Evolutionary conservation across 306 rosid species (phyloP).

Genomic region (Lablab purpureus): DNA sequence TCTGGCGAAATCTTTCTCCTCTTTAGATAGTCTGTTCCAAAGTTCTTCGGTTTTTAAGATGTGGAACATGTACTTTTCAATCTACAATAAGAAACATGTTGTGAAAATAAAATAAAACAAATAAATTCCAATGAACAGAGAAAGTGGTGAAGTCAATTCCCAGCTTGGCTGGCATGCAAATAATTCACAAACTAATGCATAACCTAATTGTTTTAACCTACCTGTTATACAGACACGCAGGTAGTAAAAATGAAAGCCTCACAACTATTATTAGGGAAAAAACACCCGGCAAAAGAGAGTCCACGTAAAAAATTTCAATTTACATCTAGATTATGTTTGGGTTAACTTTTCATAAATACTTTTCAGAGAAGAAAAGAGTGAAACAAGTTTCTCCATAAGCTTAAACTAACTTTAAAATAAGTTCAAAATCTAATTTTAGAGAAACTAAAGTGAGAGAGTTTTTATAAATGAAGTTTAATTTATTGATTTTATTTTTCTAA

Average conservation of each 20-base stretch:
- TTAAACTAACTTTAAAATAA: no score
- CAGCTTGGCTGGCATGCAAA: constrained; percentile 27
- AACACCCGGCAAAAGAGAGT: constrained; percentile 7
- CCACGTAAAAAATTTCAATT: not conserved
- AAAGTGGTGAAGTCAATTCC: constrained; percentile 11
- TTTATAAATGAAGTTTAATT: no score
- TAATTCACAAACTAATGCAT: not conserved
- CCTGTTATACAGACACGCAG: not conserved
- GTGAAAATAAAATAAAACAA: constrained; percentile 20
- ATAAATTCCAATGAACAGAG: constrained; percentile 27
- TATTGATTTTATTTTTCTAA: no score
- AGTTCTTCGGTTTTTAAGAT: constrained; percentile 70
- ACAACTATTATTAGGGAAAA: not conserved
- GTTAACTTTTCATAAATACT: no score
- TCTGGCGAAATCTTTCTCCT: constrained; percentile 69
- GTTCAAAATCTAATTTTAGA: no score
- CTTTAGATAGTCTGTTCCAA: constrained; percentile 69
- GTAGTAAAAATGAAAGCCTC: constrained; percentile 6
- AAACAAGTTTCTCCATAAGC: no score
- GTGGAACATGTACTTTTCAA: constrained; percentile 81
- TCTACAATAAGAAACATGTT: constrained; percentile 58
- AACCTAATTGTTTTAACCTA: not conserved
- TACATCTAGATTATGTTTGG: not conserved
- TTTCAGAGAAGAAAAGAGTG: no score
- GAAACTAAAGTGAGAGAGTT: no score